Conservation (phyloP, 2,329 filamentous ascomycete species). For the Eutypa lata region DNA sequence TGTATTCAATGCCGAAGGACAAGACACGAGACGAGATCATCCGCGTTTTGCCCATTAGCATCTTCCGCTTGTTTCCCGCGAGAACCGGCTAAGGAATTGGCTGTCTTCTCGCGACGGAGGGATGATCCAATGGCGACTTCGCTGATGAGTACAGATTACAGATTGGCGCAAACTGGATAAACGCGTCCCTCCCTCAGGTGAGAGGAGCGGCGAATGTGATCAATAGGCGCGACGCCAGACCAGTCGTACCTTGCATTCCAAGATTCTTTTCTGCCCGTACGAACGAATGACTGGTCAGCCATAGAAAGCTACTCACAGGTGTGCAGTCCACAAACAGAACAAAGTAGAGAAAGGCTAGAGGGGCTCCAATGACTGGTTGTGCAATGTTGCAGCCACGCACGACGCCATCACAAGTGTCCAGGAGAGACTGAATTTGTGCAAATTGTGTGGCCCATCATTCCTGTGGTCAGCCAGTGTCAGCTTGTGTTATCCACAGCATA, state of each 20-base stretch:
- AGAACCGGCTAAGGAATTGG: not conserved
- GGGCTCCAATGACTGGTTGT: constrained; percentile 28
- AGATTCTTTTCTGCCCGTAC: constrained; percentile 10
- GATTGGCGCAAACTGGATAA: not conserved
- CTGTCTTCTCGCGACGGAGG: not conserved
- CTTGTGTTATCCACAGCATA: constrained; percentile 3
- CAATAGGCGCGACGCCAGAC: constrained; percentile 15
- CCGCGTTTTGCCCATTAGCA: not conserved
- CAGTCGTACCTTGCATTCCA: constrained; percentile 23
- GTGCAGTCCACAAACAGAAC: constrained; percentile 1
- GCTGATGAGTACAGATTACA: not conserved
- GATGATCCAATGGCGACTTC: not conserved
- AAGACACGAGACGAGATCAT: constrained; percentile 1
- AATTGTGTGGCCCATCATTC: constrained; percentile 25
- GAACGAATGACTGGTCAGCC: constrained; percentile 17
- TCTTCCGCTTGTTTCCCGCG: not conserved
- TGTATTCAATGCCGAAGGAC: not conserved
- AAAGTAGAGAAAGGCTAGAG: constrained; percentile 17
- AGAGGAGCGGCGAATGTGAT: constrained; percentile 14
- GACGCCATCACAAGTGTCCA: constrained; percentile 15
- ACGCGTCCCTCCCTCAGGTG: constrained; percentile 1
- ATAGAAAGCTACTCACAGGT: constrained; percentile 19
- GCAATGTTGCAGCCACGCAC: constrained; percentile 28
- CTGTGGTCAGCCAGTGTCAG: constrained; percentile 21
- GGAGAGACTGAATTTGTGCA: constrained; percentile 24